Evolutionary conservation across 2,329 filamentous ascomycete genomes (phyloP), one percentile per base, ranked within the genome.

Genomic region (Catunica adiposa): DNA sequence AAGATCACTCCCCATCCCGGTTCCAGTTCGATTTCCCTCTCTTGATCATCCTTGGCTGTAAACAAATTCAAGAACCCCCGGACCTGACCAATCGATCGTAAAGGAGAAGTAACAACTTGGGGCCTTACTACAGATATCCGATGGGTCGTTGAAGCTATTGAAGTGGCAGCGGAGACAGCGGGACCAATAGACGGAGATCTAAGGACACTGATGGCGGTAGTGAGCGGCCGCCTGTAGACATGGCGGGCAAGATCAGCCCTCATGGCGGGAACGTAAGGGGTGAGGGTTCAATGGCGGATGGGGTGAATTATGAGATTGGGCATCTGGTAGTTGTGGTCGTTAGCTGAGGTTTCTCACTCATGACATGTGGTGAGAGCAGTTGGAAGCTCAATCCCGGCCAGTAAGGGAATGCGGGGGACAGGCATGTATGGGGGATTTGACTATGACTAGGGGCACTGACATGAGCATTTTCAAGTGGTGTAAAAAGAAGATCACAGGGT

Each of bases 161-260:
- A 31, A 53, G 37, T 15, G 48, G 23, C 29, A n/a, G 47, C 44
- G 29, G 38, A 37, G 20, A 47, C 34, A 29, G 40, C 65, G 67
- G 61, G 64, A 62, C 63, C 66, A 62, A 59, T 11, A 5, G 11
- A 34, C 70, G 64, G 61, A 11, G 17, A 37, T 7, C 26, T 20
- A 6, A 34, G n/a, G 6, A 25, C 7, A 9, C 1, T 48, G 14
- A 44, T n/a, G 15, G 31, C 31, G 20, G 31, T n/a, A n/a, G 42
- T 29, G 23, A 25, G 23, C 22, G 17, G 50, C n/a, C 69, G 64
- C 62, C 68, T 67, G 64, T 65, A 69, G 64, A 68, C 69, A 67
- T 72, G 68, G 61, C 69, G 69, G 66, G 69, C 69, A 62, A 72
- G 61, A 61, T 67, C 66, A 64, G 69, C 68, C 69, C 70, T 70